These are phyloP conservation scores for Neocucurbitaria cava DNA, from an alignment of 2,329 filamentous ascomycete species.

Conservation along the genomic window DNA sequence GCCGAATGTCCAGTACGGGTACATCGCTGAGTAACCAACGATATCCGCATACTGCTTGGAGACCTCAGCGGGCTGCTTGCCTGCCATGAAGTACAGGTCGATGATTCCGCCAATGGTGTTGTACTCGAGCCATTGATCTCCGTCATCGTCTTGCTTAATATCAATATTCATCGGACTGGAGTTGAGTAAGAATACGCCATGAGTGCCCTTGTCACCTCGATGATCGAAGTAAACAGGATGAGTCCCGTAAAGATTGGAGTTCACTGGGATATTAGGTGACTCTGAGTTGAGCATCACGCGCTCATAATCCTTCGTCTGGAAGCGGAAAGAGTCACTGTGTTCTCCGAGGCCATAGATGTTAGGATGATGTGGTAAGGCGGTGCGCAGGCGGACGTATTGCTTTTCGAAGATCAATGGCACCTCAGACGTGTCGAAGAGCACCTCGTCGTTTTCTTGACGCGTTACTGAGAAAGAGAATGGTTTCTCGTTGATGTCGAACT, in stretches of 20 bases:
- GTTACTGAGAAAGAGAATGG: constrained; percentile 74
- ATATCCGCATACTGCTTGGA: constrained; percentile 60
- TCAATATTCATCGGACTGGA: constrained; percentile 70
- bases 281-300: constrained; percentile 75
- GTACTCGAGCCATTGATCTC: constrained; percentile 77
- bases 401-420: constrained; percentile 75
- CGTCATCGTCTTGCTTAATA: constrained; percentile 67
- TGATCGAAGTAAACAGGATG: constrained; percentile 80
- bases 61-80: constrained; percentile 55
- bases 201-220: constrained; percentile 57
- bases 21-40: constrained; percentile 57
- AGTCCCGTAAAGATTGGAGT: constrained; percentile 73
- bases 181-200: constrained; percentile 47
- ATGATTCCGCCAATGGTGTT: constrained; percentile 79
- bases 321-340: constrained; percentile 73
- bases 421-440: constrained; percentile 74
- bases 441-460: constrained; percentile 63
- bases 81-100: constrained; percentile 65
- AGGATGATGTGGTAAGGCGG: constrained; percentile 70
- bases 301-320: constrained; percentile 72
- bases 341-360: constrained; percentile 82
- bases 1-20: constrained; percentile 61
- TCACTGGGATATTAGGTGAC: constrained; percentile 65
- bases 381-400: constrained; percentile 77
- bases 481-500: constrained; percentile 60